phyloP scores from a whole-genome alignment of 2,329 filamentous ascomycete species.

The Zasmidium cellare region DNA sequence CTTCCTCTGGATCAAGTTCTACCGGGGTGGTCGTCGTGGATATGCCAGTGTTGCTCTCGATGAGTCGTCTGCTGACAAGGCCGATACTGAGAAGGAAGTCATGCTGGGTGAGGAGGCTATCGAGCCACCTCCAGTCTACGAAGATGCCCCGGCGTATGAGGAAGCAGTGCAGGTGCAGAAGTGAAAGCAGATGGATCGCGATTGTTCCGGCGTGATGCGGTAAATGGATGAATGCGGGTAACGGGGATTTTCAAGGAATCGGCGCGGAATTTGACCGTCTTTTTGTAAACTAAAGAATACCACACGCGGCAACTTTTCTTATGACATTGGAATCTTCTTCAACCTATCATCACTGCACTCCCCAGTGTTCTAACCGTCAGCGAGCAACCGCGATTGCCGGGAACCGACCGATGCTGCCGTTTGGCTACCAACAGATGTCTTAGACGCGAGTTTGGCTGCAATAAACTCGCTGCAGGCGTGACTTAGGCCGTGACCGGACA shows the following conservation, averaged over 20 bases:
- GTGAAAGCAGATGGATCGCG: not conserved
- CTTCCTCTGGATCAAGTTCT: constrained; percentile 58
- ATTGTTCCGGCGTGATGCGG: not conserved
- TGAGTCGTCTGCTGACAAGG: constrained; percentile 11
- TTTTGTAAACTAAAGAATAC: not conserved
- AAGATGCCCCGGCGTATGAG: constrained; percentile 37
- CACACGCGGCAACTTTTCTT: not conserved
- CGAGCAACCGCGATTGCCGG: not conserved
- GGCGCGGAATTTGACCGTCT: not conserved
- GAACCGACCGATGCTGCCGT: not conserved
- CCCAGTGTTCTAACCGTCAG: not conserved
- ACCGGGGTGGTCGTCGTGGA: constrained; percentile 46
- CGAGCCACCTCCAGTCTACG: constrained; percentile 34
- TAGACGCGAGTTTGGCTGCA: not conserved
- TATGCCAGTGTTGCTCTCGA: constrained; percentile 30
- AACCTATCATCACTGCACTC: not conserved
- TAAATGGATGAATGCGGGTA: not conserved
- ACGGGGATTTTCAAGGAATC: not conserved
- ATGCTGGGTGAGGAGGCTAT: constrained; percentile 13
- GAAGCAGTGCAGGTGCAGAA: constrained; percentile 16
- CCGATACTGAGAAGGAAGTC: constrained; percentile 20
- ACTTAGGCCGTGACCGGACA: not conserved
- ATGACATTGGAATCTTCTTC: not conserved
- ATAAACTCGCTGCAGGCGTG: not conserved
- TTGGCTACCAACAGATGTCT: not conserved